phyloP scores from a whole-genome alignment of 352 stramenopile genomes.

The Paralagenidium karlingii region DNA sequence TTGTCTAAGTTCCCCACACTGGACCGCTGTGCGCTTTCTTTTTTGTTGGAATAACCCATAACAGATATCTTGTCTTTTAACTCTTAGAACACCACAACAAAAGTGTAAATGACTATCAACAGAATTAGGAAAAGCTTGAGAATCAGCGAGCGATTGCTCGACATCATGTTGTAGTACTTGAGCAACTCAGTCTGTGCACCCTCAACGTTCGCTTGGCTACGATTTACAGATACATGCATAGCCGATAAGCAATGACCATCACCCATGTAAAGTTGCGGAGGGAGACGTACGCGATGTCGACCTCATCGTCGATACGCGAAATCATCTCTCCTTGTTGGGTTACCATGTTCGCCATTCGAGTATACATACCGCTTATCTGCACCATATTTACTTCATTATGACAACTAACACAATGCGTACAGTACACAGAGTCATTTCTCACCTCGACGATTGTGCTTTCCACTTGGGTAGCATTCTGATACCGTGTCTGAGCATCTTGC shows the following conservation, averaged over 20 bases:
- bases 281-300: conserved; percentile 67
- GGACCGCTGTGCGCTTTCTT: too few relatives aligned
- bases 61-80: too few relatives aligned
- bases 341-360: conserved; percentile 73
- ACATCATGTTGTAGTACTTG: conserved; percentile 77
- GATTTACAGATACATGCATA: neutral
- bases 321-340: conserved; percentile 71
- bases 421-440: conserved; percentile 4
- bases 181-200: conserved; percentile 58
- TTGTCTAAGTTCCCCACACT: too few relatives aligned
- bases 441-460: conserved; percentile 80
- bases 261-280: neutral
- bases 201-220: conserved; percentile 65
- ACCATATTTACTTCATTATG: neutral
- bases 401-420: neutral
- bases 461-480: conserved; percentile 64
- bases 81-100: conserved; percentile 73
- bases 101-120: conserved; percentile 74
- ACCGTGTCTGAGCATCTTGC: conserved; percentile 57
- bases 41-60: too few relatives aligned
- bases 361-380: conserved; percentile 82
- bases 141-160: conserved; percentile 6
- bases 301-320: conserved; percentile 74
- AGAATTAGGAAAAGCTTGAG: conserved; percentile 74
- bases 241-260: neutral